Conservation (phyloP, 2,329 filamentous ascomycete genomes). For the Stenocarpella maydis region DNA sequence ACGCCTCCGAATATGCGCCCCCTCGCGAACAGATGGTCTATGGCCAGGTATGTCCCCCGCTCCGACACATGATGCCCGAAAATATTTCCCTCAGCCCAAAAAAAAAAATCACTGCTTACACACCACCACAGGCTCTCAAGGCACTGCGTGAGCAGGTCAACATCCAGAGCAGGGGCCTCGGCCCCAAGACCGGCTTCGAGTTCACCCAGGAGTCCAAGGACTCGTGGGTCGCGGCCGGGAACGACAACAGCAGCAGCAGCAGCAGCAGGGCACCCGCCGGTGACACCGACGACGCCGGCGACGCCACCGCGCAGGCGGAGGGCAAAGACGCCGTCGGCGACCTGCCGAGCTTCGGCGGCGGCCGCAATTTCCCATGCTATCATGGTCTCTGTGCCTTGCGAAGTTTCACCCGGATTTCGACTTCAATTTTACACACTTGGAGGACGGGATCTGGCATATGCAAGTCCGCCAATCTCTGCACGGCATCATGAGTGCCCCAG, state of each 20-base stretch:
- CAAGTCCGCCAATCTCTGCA: too few relatives aligned
- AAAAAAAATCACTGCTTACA: neutral
- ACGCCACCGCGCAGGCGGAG: slow-evolving; percentile 14
- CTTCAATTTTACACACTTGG: too few relatives aligned
- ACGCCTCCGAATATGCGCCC: slow-evolving; percentile 82
- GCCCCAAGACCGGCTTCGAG: slow-evolving; percentile 79
- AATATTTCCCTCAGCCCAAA: neutral
- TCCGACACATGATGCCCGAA: neutral
- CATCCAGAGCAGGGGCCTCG: slow-evolving; percentile 70
- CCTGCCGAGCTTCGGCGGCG: slow-evolving; percentile 44
- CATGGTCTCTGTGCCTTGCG: too few relatives aligned
- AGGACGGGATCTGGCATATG: too few relatives aligned
- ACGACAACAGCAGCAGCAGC: too few relatives aligned
- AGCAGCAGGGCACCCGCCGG: neutral
- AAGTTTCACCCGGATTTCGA: too few relatives aligned
- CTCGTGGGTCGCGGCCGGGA: slow-evolving; percentile 35
- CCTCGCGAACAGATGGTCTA: slow-evolving; percentile 91
- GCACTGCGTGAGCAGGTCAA: slow-evolving; percentile 80
- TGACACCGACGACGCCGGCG: slow-evolving; percentile 37
- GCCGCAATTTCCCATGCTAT: too few relatives aligned
- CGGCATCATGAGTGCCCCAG: too few relatives aligned
- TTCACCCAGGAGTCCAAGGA: slow-evolving; percentile 64
- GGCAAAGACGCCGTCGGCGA: slow-evolving; percentile 48
- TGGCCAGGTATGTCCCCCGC: slow-evolving; percentile 66
- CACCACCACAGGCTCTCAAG: slow-evolving; percentile 72